Evolutionary conservation across 1,284 basidiomycete genomes (phyloP).

Genomic region (Crocinoboletus sp.): DNA sequence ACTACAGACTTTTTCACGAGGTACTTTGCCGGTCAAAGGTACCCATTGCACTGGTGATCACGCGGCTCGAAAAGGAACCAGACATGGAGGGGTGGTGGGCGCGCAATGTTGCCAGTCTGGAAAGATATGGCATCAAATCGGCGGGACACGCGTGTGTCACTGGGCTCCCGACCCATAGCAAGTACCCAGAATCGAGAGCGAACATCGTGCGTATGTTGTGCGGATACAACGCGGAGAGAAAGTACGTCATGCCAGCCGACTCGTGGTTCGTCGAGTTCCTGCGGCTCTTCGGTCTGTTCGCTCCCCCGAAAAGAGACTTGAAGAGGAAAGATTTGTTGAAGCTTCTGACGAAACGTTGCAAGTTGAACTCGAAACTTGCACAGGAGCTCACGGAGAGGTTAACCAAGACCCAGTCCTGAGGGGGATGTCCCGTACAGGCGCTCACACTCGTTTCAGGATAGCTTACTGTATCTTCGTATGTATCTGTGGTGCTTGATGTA

Average conservation of each 20-base stretch:
- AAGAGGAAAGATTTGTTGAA: slow-evolving; percentile 18
- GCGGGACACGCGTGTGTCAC: slow-evolving; percentile 37
- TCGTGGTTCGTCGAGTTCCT: slow-evolving; percentile 25
- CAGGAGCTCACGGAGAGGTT: slow-evolving; percentile 14
- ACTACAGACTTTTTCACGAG: slow-evolving; percentile 34
- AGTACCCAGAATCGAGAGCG: slow-evolving; percentile 20
- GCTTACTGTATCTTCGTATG: no score
- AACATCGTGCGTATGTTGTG: slow-evolving; percentile 14
- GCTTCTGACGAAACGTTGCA: slow-evolving; percentile 24
- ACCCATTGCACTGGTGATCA: slow-evolving; percentile 34
- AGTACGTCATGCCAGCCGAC: slow-evolving; percentile 23
- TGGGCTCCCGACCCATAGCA: slow-evolving; percentile 15
- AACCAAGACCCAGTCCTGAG: background rate
- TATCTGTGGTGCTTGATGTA: background rate
- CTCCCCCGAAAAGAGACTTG: slow-evolving; percentile 5
- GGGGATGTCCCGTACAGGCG: background rate
- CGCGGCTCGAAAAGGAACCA: slow-evolving; percentile 33
- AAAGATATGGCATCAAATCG: slow-evolving; percentile 24
- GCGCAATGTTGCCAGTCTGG: slow-evolving; percentile 18
- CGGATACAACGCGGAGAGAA: slow-evolving; percentile 10
- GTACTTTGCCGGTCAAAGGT: slow-evolving; percentile 32
- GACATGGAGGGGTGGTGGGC: slow-evolving; percentile 33
- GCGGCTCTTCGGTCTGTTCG: slow-evolving; percentile 17
- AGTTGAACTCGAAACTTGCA: slow-evolving; percentile 16
- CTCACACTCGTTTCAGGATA: background rate